Conservation (phyloP, 495 filamentous ascomycete genomes). For the Aspergillus saccharolyticus region DNA sequence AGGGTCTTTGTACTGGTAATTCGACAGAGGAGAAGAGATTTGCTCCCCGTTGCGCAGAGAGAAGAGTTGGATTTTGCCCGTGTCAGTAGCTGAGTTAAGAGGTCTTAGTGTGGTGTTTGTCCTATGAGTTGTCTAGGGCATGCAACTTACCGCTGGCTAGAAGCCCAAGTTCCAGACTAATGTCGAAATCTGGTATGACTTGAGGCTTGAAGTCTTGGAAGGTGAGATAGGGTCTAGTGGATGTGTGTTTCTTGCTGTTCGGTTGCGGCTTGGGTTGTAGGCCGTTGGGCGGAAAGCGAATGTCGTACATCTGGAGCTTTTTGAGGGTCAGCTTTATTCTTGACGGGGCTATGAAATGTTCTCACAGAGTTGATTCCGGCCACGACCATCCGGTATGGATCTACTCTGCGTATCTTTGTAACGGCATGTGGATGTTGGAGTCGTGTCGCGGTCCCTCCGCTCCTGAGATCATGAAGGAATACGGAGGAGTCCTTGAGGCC, state of each 20-base stretch:
- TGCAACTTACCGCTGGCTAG: constrained; percentile 35
- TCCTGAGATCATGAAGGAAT: constrained; percentile 37
- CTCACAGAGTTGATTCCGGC: constrained; percentile 35
- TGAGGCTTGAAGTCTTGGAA: constrained; percentile 30
- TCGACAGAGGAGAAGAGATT: constrained; percentile 30
- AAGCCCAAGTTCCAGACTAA: constrained; percentile 35
- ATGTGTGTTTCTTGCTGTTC: constrained; percentile 21
- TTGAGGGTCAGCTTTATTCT: background rate
- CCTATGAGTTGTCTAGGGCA: no score
- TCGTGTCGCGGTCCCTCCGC: constrained; percentile 26
- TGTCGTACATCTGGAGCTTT: constrained; percentile 44
- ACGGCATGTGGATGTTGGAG: constrained; percentile 35
- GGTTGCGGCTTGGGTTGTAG: constrained; percentile 28
- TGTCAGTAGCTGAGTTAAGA: constrained; percentile 23
- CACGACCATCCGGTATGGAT: constrained; percentile 34
- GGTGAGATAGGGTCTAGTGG: constrained; percentile 33
- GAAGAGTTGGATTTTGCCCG: constrained; percentile 36
- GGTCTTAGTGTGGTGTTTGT: background rate
- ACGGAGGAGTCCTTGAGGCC: constrained; percentile 35
- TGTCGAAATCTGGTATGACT: constrained; percentile 30
- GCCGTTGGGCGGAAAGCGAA: constrained; percentile 34
- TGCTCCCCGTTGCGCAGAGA: constrained; percentile 33
- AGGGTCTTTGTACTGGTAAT: constrained; percentile 22
- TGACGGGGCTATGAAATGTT: background rate
- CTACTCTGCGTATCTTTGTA: constrained; percentile 34